Conservation (phyloP, 2,329 filamentous ascomycete genomes). For the Monilinia fructicola region DNA sequence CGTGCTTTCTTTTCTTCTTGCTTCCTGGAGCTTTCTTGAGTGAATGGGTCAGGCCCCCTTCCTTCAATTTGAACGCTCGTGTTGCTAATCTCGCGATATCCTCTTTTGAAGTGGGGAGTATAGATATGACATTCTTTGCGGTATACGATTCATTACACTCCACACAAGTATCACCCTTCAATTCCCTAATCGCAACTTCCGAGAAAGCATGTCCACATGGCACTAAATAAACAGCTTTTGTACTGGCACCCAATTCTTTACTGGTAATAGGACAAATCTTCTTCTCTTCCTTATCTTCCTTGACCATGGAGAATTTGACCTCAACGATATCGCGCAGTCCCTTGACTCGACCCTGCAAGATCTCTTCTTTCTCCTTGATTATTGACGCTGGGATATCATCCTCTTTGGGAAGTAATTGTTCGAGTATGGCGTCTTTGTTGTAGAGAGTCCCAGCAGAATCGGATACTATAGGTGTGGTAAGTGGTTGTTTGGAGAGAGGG, state of each 20-base stretch:
- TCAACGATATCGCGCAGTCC: slow-evolving; percentile 84
- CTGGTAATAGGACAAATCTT: slow-evolving; percentile 86
- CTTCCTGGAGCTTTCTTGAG: slow-evolving; percentile 74
- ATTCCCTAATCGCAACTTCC: slow-evolving; percentile 79
- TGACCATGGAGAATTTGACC: slow-evolving; percentile 65
- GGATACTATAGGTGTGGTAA: slow-evolving; percentile 70
- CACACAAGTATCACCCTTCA: slow-evolving; percentile 62
- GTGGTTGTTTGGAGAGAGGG: slow-evolving; percentile 75
- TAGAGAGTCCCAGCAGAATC: slow-evolving; percentile 83
- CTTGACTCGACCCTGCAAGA: slow-evolving; percentile 65
- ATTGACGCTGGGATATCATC: slow-evolving; percentile 47
- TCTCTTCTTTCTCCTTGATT: slow-evolving; percentile 57
- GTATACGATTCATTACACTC: slow-evolving; percentile 77
- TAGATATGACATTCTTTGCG: slow-evolving; percentile 74
- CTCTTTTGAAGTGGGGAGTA: slow-evolving; percentile 68
- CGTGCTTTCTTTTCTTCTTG: slow-evolving; percentile 74
- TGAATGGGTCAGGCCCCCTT: slow-evolving; percentile 76
- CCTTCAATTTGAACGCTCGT: slow-evolving; percentile 66
- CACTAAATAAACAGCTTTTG: slow-evolving; percentile 83
- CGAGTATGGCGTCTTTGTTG: slow-evolving; percentile 89
- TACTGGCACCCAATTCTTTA: slow-evolving; percentile 76
- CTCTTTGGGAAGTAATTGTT: slow-evolving; percentile 59
- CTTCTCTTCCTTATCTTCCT: slow-evolving; percentile 51
- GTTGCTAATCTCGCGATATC: slow-evolving; percentile 68
- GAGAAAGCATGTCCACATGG: slow-evolving; percentile 95